Evolutionary conservation across 306 rosid species (phyloP), one percentile per base, ranked within the genome.

Genomic region (Sicyos edulis): DNA sequence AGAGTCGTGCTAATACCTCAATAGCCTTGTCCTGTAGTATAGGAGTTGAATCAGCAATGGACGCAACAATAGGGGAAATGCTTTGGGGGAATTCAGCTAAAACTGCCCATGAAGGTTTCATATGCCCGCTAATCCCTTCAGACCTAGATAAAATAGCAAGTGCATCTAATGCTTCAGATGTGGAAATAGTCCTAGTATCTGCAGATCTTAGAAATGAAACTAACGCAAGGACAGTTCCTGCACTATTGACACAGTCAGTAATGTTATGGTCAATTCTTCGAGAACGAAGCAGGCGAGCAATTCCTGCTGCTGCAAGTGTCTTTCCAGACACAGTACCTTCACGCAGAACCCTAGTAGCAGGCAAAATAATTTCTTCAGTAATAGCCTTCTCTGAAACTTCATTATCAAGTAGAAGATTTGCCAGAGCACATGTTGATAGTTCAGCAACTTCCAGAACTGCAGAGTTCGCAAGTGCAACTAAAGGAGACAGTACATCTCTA

Each of bases 261-360:
- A 93, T 79, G 73, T 79, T 84, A 75, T 72, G 22, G 76, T 90
- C 92, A 77, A 88, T 86, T 83, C 68, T 72, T 22, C 84, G 92
- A 81, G 88, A 90, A 74, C 82, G 90, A 72, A 93, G 85, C 74
- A 93, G 83, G 77, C 97, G 96, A 66, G 97, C 92, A 78, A 90
- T 88, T 52, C 92, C 98, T 51, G 98, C 96, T 75, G 98, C 96
- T 64, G 98, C 96, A 80, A 82, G 91, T 75, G 89, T 75, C 81
- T 93, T 90, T 65, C 98, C 96, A 26, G 85, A 84, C 47, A 83
- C 59, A 19, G 96, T 79, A 78, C 98, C 96, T 83, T 92, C 96
- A 42, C 76, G 80, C 80, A 92, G 79, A 72, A 92, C 91, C 86
- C 92, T 87, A 40, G 98, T 88, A 67, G 98, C 98, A 40, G 96